Percentiles rank a stretch among this genome's conserved stretches.
Conservation (phyloP, 2,329 filamentous ascomycete species). For the Fusarium globosum region DNA sequence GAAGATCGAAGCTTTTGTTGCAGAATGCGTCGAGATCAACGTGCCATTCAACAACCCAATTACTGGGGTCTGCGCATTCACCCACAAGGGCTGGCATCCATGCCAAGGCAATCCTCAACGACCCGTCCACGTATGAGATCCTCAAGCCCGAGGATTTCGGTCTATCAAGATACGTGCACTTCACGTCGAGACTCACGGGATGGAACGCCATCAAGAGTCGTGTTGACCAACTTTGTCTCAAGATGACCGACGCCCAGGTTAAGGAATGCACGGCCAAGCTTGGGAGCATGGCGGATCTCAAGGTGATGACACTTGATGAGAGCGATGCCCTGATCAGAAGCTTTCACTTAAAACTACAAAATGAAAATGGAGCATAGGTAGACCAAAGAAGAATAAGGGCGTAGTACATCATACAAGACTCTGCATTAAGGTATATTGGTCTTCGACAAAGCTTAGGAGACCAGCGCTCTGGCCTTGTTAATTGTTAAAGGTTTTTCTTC, state of each 20-base stretch:
- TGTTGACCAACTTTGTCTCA: neutral
- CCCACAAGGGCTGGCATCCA: neutral
- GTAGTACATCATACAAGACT: neutral
- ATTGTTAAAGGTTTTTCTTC: neutral
- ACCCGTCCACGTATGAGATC: neutral
- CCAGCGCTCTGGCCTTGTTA: no score
- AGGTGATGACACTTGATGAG: neutral
- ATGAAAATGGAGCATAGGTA: neutral
- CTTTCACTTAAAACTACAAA: neutral
- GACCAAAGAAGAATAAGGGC: neutral
- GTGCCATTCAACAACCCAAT: neutral
- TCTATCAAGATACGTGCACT: neutral
- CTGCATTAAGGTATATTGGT: neutral
- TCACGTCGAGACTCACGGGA: neutral
- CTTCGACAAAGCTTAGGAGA: no score
- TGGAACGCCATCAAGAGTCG: neutral
- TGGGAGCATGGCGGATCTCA: neutral
- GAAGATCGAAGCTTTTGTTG: neutral
- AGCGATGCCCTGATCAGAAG: neutral
- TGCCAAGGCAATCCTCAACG: neutral
- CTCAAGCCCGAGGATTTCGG: neutral
- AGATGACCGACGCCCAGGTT: neutral
- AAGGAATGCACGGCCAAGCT: neutral
- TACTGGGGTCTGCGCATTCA: neutral
- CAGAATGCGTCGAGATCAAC: neutral